These are phyloP conservation scores for Noccaea caerulescens DNA, from an alignment of 345 rosid species.

Conservation along the genomic window DNA sequence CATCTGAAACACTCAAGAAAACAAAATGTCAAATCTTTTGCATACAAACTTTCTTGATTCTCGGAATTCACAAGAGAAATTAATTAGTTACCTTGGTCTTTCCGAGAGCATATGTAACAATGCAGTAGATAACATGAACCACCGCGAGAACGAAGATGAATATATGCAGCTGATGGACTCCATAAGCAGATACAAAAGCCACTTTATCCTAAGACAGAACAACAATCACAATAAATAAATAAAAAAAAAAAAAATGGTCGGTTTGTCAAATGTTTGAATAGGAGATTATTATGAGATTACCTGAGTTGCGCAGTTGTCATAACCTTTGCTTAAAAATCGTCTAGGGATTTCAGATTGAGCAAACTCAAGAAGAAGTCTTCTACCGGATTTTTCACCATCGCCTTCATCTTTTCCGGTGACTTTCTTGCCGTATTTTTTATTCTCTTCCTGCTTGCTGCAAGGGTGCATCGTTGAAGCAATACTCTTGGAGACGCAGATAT, in stretches of 20 bases:
- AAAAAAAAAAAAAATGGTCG: neutral
- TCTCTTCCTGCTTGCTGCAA: conserved; percentile 36
- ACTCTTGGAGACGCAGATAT: conserved; percentile 58
- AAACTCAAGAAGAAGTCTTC: conserved; percentile 56
- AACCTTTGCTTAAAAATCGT: conserved; percentile 50
- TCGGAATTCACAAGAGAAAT: neutral
- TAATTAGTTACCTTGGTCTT: conserved; percentile 65
- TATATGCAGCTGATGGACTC: conserved; percentile 89
- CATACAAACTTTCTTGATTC: conserved; percentile 15
- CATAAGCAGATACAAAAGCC: conserved; percentile 79
- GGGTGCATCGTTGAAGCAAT: conserved; percentile 72
- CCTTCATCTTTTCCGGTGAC: neutral
- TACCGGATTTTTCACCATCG: neutral
- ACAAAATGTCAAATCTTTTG: neutral
- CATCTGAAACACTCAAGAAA: conserved; percentile 57
- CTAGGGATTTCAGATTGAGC: conserved; percentile 47
- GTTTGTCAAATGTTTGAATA: neutral
- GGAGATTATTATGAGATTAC: conserved; percentile 35
- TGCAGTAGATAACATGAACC: conserved; percentile 78
- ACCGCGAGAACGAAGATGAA: conserved; percentile 88
- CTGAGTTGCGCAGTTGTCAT: conserved; percentile 56
- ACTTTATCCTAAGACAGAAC: conserved; percentile 68
- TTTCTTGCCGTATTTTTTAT: conserved; percentile 1
- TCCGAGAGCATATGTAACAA: conserved; percentile 76
- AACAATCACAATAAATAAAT: neutral